phyloP scores from a whole-genome alignment of 148 eudicot genomes.

The Selenicereus undatus region DNA sequence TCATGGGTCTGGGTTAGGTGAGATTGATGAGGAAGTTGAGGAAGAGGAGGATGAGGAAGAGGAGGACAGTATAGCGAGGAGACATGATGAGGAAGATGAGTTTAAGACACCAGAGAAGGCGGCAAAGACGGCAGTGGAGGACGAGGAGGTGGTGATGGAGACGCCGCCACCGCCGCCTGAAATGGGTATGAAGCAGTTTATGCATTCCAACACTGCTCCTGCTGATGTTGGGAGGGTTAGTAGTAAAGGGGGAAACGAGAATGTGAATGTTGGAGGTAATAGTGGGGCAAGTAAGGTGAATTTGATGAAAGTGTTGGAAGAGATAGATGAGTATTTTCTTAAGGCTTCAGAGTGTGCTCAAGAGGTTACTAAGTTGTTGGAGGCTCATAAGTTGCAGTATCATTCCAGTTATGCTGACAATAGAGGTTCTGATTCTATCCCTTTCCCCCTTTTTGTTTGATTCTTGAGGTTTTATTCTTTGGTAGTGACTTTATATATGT shows the following conservation, averaged over 20 bases:
- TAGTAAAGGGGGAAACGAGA: conserved; percentile 23
- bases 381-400: conserved; percentile 83
- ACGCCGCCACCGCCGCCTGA: conserved; percentile 31
- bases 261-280: conserved; percentile 14
- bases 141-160: conserved; percentile 37
- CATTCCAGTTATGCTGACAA: conserved; percentile 92
- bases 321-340: conserved; percentile 85
- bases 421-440: conserved; percentile 50
- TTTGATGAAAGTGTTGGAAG: conserved; percentile 67
- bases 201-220: conserved; percentile 89
- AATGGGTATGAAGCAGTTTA: conserved; percentile 38
- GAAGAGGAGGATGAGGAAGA: conserved; percentile 21
- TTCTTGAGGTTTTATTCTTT: background rate
- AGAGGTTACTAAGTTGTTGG: conserved; percentile 90
- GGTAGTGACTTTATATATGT: background rate
- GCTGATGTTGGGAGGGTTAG: conserved; percentile 37
- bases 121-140: conserved; percentile 31
- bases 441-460: conserved; percentile 1
- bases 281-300: conserved; percentile 45
- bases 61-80: conserved; percentile 22
- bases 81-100: conserved; percentile 32
- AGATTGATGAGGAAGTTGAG: conserved; percentile 30
- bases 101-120: conserved; percentile 68
- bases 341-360: conserved; percentile 86
- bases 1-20: conserved; percentile 41